Evolutionary conservation across 1,284 basidiomycete species (phyloP).

Genomic region (Ceratobasidium theobromae): DNA sequence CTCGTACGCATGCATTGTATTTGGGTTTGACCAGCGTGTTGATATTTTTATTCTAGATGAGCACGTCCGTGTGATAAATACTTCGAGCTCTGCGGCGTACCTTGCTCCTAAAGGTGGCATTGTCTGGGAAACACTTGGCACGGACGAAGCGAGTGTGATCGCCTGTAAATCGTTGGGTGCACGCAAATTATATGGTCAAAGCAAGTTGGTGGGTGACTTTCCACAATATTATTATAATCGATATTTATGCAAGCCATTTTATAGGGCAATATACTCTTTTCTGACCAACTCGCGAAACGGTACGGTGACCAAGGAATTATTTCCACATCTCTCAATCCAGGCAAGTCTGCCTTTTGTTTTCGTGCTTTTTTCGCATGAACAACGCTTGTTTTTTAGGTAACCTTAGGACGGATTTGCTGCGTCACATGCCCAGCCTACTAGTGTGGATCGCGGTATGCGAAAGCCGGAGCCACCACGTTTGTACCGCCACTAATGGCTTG

Average conservation of each 20-base stretch:
- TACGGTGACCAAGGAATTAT: conserved; percentile 57
- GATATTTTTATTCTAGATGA: conserved; percentile 37
- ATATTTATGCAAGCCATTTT: background rate
- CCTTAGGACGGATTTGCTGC: conserved; percentile 49
- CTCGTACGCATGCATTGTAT: conserved; percentile 12
- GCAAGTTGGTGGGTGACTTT: conserved; percentile 48
- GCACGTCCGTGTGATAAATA: conserved; percentile 52
- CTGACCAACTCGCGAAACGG: conserved; percentile 52
- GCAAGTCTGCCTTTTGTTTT: conserved; percentile 36
- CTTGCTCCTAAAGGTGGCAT: conserved; percentile 42
- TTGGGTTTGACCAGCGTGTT: background rate
- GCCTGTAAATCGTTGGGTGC: conserved; percentile 38
- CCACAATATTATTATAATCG: background rate
- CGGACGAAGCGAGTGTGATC: conserved; percentile 40
- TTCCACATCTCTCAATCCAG: conserved; percentile 53
- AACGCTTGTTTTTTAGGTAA: conserved; percentile 43
- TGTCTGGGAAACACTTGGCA: conserved; percentile 45
- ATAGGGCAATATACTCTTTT: conserved; percentile 53
- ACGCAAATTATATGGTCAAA: conserved; percentile 50
- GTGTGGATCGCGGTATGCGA: conserved; percentile 27
- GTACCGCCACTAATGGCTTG: conserved; percentile 14
- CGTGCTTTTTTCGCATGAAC: background rate
- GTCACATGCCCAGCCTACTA: conserved; percentile 41
- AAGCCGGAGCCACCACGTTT: conserved; percentile 20
- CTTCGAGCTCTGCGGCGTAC: conserved; percentile 46